A percentile compares a stretch with the other conserved stretches of the same genome.
Evolutionary conservation across 2,329 filamentous ascomycete species (phyloP).

Genomic region (Monilinia polystroma): DNA sequence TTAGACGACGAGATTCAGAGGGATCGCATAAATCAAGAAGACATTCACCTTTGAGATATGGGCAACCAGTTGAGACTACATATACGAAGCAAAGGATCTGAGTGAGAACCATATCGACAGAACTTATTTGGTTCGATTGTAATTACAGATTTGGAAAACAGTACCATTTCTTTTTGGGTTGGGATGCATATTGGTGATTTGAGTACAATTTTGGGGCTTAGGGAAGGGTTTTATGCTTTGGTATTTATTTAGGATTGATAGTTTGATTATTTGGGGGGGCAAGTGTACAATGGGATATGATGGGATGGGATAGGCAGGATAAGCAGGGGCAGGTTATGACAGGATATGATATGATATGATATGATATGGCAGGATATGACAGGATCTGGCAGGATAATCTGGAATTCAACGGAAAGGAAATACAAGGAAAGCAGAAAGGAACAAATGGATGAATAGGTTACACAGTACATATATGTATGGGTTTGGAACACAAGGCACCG

Average conservation of each 20-base stretch:
- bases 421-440: neutral
- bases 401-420: neutral
- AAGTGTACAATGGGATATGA: no score
- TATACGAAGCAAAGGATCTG: no score
- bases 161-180: neutral
- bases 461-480: slow-evolving; percentile 2
- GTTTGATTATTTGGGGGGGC: no score
- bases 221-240: no score
- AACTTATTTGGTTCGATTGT: neutral
- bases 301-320: no score
- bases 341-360: neutral
- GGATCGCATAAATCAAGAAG: slow-evolving; percentile 29
- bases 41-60: slow-evolving; percentile 29
- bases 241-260: no score
- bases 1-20: slow-evolving; percentile 49
- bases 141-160: slow-evolving; percentile 1
- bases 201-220: neutral
- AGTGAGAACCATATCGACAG: neutral
- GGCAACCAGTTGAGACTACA: slow-evolving; percentile 20
- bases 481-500: neutral
- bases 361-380: no score
- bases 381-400: no score
- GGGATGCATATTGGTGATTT: neutral
- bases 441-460: neutral
- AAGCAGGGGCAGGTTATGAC: no score